A percentile compares a stretch with the other conserved stretches of the same genome.
Evolutionary conservation across 106 monocot genomes (phyloP).

Genomic region (Platanthera guangdongensis): DNA sequence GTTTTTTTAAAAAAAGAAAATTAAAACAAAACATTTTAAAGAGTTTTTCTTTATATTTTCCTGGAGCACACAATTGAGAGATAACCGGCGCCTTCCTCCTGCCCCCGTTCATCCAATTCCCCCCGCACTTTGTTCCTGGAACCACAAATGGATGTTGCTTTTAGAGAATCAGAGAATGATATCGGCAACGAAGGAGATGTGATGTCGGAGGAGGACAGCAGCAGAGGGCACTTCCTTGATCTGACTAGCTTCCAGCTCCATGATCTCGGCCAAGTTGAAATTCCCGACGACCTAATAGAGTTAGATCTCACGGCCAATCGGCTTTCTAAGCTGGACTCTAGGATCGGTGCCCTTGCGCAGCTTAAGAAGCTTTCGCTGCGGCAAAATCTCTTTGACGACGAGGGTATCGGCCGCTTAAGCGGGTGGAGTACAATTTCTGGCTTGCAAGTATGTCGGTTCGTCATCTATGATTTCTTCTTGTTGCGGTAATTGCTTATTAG

Average conservation of each 20-base stretch:
- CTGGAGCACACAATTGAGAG: not conserved
- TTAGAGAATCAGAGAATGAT: not conserved
- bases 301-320: slow-evolving; percentile 94
- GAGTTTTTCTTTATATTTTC: not conserved
- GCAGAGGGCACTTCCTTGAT: slow-evolving; percentile 40
- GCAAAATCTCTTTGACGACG: slow-evolving; percentile 81
- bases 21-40: too few species aligned
- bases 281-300: slow-evolving; percentile 62
- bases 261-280: slow-evolving; percentile 61
- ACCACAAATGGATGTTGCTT: not conserved
- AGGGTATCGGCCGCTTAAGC: slow-evolving; percentile 43
- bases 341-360: slow-evolving; percentile 43
- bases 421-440: slow-evolving; percentile 51
- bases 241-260: slow-evolving; percentile 94
- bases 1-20: too few species aligned
- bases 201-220: not conserved
- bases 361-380: slow-evolving; percentile 79
- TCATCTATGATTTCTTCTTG: not conserved
- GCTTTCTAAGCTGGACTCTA: slow-evolving; percentile 49
- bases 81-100: not conserved
- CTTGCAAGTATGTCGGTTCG: slow-evolving; percentile 29
- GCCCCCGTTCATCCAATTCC: not conserved
- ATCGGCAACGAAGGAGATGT: slow-evolving; percentile 6
- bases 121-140: not conserved
- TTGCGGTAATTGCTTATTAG: not conserved